Evolutionary conservation across 75 land plant genomes (phyloP), one percentile per base, ranked within the genome.

Genomic region (Azolla pinnata): DNA sequence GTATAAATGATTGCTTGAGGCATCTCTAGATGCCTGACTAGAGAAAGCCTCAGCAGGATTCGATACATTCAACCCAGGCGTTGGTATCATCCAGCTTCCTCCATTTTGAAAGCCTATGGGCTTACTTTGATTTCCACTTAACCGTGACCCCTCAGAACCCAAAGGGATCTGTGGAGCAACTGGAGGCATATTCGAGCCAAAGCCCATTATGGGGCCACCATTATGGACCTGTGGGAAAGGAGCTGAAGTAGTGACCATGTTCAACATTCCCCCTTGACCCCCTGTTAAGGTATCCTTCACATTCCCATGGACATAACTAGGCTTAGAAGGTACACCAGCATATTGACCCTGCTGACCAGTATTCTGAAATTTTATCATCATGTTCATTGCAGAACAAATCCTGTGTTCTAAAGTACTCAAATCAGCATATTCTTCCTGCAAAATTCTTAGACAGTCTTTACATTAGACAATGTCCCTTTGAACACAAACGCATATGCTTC

Each of bases 61-160:
- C 49, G 2, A 46, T 14, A 46, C 2, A 66, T 56, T 64, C 49
- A 83, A 67, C 44, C 91, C 91, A 61, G 86, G 90, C 9, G 90
- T 86, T 34, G 91, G 87, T 33, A 83, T 83, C 91, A 87, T 83
- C 57, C 75, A 80, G 46, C 66, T 75, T 24, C 61, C 26, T 1
- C 54, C 54, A 57, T 64, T 69, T 42, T 66, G 62, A 12, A 45
- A 44, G 60, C 69, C 70, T 18, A 23, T 46, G 49, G 2, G 17
- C 4, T 23, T 23, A 46, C 21, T 4, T 46, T 46, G 49, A 4
- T 23, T 17, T 3, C 23, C 23, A 17, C 2, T 14, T 17, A 46
- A 18, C n/a, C 49, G 23, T 46, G 49, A 18, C n/a, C 4, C 49
- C 14, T 23, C 49, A 46, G 21, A 14, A 18, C 49, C 49, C n/a